These are phyloP conservation scores for Mayamaea pseudoterrestris DNA, from an alignment of 108 stramenopile genomes.

Conservation along the genomic window DNA sequence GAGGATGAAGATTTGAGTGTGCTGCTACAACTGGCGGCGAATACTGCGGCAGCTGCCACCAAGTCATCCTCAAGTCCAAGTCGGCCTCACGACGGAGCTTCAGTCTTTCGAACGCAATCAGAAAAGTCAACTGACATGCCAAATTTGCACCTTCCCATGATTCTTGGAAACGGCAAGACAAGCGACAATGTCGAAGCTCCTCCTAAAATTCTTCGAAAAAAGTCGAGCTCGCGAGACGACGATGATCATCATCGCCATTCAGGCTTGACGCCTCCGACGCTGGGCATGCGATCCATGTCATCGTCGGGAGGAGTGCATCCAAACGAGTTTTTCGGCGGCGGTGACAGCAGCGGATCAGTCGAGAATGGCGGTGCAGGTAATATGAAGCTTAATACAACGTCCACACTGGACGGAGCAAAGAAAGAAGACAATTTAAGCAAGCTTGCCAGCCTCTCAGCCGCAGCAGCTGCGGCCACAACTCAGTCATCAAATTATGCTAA, in stretches of 20 bases:
- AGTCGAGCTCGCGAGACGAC: background rate
- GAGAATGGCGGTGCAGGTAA: no score
- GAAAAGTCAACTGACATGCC: constrained; percentile 33
- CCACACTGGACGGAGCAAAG: constrained; percentile 1
- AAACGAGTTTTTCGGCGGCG: no score
- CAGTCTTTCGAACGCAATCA: constrained; percentile 3
- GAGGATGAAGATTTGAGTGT: constrained; percentile 80
- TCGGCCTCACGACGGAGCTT: constrained; percentile 13
- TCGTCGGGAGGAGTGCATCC: no score
- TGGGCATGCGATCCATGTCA: constrained; percentile 16
- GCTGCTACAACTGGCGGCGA: constrained; percentile 63
- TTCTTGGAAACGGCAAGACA: no score
- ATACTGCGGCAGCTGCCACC: constrained; percentile 18
- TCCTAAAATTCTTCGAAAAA: constrained; percentile 1
- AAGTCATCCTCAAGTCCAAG: constrained; percentile 17
- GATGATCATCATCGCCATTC: background rate
- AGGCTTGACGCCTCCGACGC: constrained; percentile 10
- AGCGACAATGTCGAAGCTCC: background rate
- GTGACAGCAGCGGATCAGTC: no score
- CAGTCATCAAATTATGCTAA: no score
- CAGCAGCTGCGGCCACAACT: no score
- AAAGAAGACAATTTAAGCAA: no score
- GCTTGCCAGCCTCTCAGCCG: no score
- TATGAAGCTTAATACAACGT: no score
- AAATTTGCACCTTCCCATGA: constrained; percentile 32